Percentiles rank a stretch among this genome's conserved stretches.
Conservation (phyloP, 331 rosid species). For the Malus hybrid region DNA sequence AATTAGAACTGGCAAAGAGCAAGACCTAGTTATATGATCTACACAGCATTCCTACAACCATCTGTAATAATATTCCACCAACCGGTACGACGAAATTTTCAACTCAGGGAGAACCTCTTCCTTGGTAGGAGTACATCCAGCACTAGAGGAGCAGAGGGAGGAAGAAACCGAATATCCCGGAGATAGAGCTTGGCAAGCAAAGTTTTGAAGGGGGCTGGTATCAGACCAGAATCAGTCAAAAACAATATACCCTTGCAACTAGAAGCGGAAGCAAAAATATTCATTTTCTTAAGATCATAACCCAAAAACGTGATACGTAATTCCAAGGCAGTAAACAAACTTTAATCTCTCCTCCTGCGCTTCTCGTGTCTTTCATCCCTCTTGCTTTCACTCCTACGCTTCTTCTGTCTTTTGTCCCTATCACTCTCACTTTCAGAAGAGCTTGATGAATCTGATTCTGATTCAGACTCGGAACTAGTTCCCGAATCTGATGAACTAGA, state of each 20-base stretch:
- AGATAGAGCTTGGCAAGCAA: background rate
- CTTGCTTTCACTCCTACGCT: slow-evolving; percentile 28
- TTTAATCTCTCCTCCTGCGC: slow-evolving; percentile 37
- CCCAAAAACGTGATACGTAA: background rate
- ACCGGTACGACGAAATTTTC: background rate
- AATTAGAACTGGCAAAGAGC: background rate
- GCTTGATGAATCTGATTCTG: slow-evolving; percentile 29
- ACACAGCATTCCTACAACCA: background rate
- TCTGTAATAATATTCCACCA: background rate
- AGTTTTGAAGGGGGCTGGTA: background rate
- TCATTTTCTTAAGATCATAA: background rate
- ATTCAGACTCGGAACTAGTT: slow-evolving; percentile 28
- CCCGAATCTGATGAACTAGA: slow-evolving; percentile 50
- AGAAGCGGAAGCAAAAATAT: background rate
- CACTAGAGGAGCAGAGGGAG: background rate
- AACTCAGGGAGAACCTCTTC: background rate
- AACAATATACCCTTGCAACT: background rate
- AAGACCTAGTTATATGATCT: background rate
- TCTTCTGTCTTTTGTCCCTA: slow-evolving; percentile 28
- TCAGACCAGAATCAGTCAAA: background rate
- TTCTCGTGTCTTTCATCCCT: slow-evolving; percentile 33
- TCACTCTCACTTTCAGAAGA: slow-evolving; percentile 43
- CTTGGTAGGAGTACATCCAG: background rate
- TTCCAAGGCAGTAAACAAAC: background rate
- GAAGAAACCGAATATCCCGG: background rate